A percentile compares a stretch with the other conserved stretches of the same genome.
These are phyloP conservation scores for Peronosclerospora sorghi DNA, from an alignment of 352 stramenopile species.

Conservation along the genomic window DNA sequence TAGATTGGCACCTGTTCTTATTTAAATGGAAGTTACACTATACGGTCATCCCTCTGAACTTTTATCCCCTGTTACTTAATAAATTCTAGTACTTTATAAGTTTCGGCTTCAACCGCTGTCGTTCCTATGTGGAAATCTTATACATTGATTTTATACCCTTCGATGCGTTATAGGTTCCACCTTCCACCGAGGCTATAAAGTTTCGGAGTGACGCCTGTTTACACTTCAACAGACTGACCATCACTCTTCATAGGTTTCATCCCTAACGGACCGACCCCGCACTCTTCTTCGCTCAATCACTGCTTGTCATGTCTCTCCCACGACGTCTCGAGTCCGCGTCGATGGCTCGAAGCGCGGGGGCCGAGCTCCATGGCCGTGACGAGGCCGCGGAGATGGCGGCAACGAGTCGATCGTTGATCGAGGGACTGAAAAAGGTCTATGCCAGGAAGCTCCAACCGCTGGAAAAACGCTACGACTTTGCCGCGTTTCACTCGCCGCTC, in stretches of 20 bases:
- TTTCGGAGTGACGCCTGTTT: constrained; percentile 3
- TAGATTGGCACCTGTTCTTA: too few species aligned
- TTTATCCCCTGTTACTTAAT: too few species aligned
- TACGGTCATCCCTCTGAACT: too few species aligned
- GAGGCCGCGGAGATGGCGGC: constrained; percentile 54
- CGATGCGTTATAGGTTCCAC: too few species aligned
- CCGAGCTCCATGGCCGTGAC: constrained; percentile 26
- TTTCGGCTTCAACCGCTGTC: too few species aligned
- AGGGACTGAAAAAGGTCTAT: constrained; percentile 77
- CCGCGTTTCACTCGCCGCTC: constrained; percentile 88
- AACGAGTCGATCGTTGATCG: constrained; percentile 60
- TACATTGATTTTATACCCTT: too few species aligned
- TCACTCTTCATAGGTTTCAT: constrained; percentile 6
- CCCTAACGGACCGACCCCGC: constrained; percentile 4
- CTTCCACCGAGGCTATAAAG: too few species aligned
- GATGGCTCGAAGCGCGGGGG: constrained; percentile 10
- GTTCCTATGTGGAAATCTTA: too few species aligned
- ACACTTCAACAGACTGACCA: constrained; percentile 10
- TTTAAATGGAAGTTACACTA: too few species aligned
- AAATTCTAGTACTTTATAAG: too few species aligned
- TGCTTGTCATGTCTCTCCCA: constrained; percentile 12
- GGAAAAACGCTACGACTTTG: constrained; percentile 88
- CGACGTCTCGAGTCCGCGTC: constrained; percentile 12
- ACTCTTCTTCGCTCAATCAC: constrained; percentile 1
- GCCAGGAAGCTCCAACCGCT: constrained; percentile 64